Evolutionary conservation across 345 rosid genomes (phyloP).

Genomic region (Cardamine chenopodiifolia): DNA sequence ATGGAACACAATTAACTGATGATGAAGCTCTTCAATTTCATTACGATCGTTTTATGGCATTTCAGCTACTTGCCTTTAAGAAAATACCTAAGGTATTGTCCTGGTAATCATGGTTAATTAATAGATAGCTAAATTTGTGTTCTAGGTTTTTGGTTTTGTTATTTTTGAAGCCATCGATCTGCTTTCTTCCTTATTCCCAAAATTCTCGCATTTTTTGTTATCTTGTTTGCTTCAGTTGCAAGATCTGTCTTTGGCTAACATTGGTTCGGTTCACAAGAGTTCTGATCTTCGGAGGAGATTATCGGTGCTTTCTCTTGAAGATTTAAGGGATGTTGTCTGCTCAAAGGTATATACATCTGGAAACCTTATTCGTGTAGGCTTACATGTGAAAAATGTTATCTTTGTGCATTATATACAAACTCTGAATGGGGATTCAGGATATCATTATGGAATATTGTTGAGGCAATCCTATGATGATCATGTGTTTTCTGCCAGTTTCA

Average conservation of each 20-base stretch:
- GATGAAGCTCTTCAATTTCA: slow-evolving; percentile 92
- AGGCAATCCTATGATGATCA: slow-evolving; percentile 11
- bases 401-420: not conserved
- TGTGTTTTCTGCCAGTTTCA: slow-evolving; percentile 2
- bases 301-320: slow-evolving; percentile 74
- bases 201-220: slow-evolving; percentile 16
- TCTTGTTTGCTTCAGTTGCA: slow-evolving; percentile 58
- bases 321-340: slow-evolving; percentile 90
- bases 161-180: slow-evolving; percentile 19
- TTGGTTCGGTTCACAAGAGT: slow-evolving; percentile 85
- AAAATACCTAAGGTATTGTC: slow-evolving; percentile 82
- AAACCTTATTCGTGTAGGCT: slow-evolving; percentile 13
- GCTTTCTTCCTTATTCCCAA: slow-evolving; percentile 21
- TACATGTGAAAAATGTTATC: not conserved
- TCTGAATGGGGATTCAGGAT: not conserved
- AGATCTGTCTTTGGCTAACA: slow-evolving; percentile 85
- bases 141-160: not conserved
- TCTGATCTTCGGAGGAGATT: slow-evolving; percentile 86
- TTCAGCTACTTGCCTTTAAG: slow-evolving; percentile 89
- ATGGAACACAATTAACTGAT: slow-evolving; percentile 89
- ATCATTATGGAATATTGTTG: not conserved
- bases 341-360: slow-evolving; percentile 63
- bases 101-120: slow-evolving; percentile 12
- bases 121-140: slow-evolving; percentile 17
- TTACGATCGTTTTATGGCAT: slow-evolving; percentile 82